These are phyloP conservation scores for Pisolithus microcarpus DNA, from an alignment of 768 basidiomycete species.

Conservation along the genomic window DNA sequence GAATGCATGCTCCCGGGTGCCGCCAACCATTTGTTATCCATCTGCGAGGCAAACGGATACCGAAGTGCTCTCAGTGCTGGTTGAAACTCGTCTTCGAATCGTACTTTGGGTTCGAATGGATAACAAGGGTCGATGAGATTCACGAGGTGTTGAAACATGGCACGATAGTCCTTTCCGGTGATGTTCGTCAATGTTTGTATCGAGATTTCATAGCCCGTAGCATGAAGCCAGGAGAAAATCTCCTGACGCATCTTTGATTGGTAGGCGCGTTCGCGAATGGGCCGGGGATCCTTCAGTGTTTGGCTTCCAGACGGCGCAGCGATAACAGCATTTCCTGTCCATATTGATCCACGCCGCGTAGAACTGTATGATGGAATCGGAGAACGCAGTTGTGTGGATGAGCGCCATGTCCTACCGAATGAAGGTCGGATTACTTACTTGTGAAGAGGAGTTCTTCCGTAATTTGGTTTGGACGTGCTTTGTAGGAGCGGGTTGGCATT, in stretches of 20 bases:
- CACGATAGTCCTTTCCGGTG: slow-evolving; percentile 79
- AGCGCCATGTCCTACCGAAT: slow-evolving; percentile 1
- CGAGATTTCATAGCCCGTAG: slow-evolving; percentile 58
- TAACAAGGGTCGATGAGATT: slow-evolving; percentile 63
- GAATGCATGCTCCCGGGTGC: slow-evolving; percentile 85
- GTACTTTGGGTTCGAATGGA: slow-evolving; percentile 45
- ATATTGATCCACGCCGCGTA: slow-evolving; percentile 69
- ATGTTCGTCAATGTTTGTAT: slow-evolving; percentile 68
- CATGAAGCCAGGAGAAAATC: slow-evolving; percentile 63
- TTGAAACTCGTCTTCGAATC: slow-evolving; percentile 79
- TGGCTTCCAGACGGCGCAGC: slow-evolving; percentile 48
- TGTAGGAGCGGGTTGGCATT: slow-evolving; percentile 60
- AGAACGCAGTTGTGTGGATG: slow-evolving; percentile 4
- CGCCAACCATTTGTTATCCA: slow-evolving; percentile 82
- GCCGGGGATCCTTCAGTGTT: slow-evolving; percentile 64
- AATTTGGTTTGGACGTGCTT: slow-evolving; percentile 59
- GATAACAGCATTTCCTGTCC: slow-evolving; percentile 44
- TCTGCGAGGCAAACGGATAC: slow-evolving; percentile 74
- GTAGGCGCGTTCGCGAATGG: slow-evolving; percentile 68
- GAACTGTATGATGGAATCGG: slow-evolving; percentile 36
- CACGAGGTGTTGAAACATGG: slow-evolving; percentile 77
- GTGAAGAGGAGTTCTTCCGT: slow-evolving; percentile 69
- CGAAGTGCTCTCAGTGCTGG: slow-evolving; percentile 63
- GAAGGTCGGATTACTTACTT: slow-evolving; percentile 34
- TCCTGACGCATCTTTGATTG: slow-evolving; percentile 72